These are phyloP conservation scores for Geranium incanum DNA, from an alignment of 441 rosid species.

Conservation along the genomic window DNA sequence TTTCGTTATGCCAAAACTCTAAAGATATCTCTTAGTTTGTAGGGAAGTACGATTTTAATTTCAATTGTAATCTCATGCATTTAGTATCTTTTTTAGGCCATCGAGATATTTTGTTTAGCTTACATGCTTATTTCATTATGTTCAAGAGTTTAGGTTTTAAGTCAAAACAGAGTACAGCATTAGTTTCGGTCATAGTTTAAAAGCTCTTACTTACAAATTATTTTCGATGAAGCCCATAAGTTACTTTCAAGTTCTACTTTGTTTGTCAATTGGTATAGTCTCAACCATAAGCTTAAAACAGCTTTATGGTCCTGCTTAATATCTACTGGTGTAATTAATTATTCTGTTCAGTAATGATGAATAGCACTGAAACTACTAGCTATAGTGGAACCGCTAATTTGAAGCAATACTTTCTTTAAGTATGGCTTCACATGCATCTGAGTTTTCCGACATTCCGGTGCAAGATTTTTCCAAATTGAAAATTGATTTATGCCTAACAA, in stretches of 20 bases:
- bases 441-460: not conserved
- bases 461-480: not conserved
- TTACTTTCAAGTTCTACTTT: not conserved
- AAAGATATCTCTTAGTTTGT: not conserved
- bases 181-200: not conserved
- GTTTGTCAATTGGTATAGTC: not conserved
- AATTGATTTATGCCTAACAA: not conserved
- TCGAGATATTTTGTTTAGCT: not conserved
- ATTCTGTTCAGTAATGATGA: not conserved
- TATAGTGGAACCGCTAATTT: not conserved
- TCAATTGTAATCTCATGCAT: not conserved
- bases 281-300: not conserved
- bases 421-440: not conserved
- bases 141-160: not conserved
- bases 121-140: not conserved
- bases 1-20: not conserved
- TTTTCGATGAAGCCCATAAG: not conserved
- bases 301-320: not conserved
- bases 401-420: not conserved
- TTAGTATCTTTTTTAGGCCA: conserved; percentile 2
- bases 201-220: not conserved
- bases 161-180: not conserved
- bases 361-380: not conserved
- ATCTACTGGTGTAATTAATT: not conserved
- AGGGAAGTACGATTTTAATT: not conserved